phyloP scores from a whole-genome alignment of 768 basidiomycete genomes.

The Coprinopsis strossmayeri region DNA sequence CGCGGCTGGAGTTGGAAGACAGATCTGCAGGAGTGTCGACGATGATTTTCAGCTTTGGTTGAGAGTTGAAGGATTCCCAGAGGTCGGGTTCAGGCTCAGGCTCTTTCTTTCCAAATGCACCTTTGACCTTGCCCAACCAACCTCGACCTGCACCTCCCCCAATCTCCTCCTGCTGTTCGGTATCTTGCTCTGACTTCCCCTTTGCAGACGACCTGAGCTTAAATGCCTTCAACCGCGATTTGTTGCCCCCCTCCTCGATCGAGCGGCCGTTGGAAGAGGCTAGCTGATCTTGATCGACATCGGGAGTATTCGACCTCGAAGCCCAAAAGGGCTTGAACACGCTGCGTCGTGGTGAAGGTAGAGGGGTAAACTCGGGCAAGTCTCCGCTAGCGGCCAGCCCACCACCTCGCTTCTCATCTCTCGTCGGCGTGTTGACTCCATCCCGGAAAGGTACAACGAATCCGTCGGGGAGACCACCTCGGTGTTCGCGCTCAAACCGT shows the following conservation, averaged over 20 bases:
- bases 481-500: conserved; percentile 47
- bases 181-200: conserved; percentile 17
- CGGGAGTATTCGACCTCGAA: conserved; percentile 13
- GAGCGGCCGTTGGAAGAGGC: not conserved
- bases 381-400: conserved; percentile 9
- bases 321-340: conserved; percentile 30
- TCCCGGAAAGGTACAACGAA: conserved; percentile 31
- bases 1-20: not conserved
- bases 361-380: conserved; percentile 35
- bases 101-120: conserved; percentile 19
- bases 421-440: not conserved
- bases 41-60: conserved; percentile 7
- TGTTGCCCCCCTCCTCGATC: not conserved
- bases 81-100: conserved; percentile 8
- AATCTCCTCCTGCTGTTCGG: conserved; percentile 1
- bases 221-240: conserved; percentile 36
- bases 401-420: conserved; percentile 9
- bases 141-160: conserved; percentile 7
- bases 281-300: not conserved
- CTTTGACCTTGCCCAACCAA: conserved; percentile 33
- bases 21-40: conserved; percentile 8
- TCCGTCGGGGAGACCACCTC: conserved; percentile 33
- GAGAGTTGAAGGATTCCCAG: conserved; percentile 6
- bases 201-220: conserved; percentile 33
- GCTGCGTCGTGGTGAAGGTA: conserved; percentile 33